Conservation (phyloP, 176 grass and related monocot species). For the Oryza australiensis region DNA sequence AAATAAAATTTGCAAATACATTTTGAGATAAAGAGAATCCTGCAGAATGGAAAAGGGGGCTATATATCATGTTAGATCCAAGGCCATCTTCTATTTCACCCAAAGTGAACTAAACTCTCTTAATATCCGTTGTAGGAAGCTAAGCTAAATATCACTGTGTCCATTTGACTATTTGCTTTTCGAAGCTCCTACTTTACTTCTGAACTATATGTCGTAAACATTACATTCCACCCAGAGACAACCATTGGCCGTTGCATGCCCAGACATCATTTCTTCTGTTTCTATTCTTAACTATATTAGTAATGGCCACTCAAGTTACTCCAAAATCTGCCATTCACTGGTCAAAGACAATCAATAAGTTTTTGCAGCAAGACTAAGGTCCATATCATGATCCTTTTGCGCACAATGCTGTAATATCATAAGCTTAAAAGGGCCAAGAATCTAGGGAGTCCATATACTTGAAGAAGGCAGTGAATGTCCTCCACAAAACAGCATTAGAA, state of each 20-base stretch:
- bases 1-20: neutral
- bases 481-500: conserved; percentile 34
- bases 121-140: neutral
- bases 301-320: too few relatives aligned
- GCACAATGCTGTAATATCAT: neutral
- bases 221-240: neutral
- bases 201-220: neutral
- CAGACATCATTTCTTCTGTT: neutral
- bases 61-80: neutral
- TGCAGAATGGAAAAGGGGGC: neutral
- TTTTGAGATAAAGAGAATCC: neutral
- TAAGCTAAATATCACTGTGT: neutral
- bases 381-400: neutral
- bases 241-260: neutral
- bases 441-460: neutral
- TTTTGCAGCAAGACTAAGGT: neutral
- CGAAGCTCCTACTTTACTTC: neutral
- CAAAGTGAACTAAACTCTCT: neutral
- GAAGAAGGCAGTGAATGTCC: neutral
- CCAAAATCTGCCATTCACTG: neutral
- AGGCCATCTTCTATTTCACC: neutral
- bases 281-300: neutral
- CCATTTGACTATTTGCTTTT: neutral
- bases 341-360: neutral
- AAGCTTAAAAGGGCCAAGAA: neutral